Base-by-base conservation (phyloP, 108 stramenopile genomes). In the Cyclostephanos invisitatus region DNA sequence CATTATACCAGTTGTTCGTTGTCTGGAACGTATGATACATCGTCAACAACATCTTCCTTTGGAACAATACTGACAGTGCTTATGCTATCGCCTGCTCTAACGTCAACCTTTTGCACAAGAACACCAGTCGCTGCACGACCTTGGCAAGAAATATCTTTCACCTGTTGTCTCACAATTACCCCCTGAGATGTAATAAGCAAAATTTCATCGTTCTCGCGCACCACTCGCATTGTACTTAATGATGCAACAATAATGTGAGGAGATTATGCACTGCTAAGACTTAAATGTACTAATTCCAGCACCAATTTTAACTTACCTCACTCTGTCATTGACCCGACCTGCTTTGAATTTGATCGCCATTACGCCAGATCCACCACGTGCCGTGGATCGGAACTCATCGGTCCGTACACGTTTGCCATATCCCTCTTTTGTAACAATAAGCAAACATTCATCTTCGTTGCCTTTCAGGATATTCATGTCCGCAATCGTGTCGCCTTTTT, bases 281-380 rank as follows among this genome's bases (percentile, higher is more conserved):
- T 11, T 8, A 42, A 11, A 1, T 8, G 44, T 14, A 46, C 44
- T 15, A 46, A 8, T 7, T 6, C 0, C 40, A 40, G 40, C 11
- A 40, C 12, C 44, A 14, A 46, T 14, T 15, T 46, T 15, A 14
- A 46, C 44, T 46, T 46, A 46, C 44, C 44, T 57, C 28, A 98
- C 36, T 24, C 72, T 56, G 60, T 97, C 97, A 18, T 86, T 73
- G 9, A 75, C 21, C 56, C 76, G 20, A 59, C 81, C 60, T 18
- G 64, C 58, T 65, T 96, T 97, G 84, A 98, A 96, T 67, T 97
- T 97, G 75, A 89, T 89, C 0, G 96, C 94, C 59, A 94, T 86
- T 15, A 97, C 96, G 14, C 97, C 97, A 38, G 82, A 78, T 9
- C 83, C 84, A 28, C 94, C 96, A 11, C 97, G 86, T 12, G 53